Percentiles rank a stretch among this genome's conserved stretches.
Evolutionary conservation across 2,329 filamentous ascomycete species (phyloP).

Genomic region (Cladosporium sphaerospermum): DNA sequence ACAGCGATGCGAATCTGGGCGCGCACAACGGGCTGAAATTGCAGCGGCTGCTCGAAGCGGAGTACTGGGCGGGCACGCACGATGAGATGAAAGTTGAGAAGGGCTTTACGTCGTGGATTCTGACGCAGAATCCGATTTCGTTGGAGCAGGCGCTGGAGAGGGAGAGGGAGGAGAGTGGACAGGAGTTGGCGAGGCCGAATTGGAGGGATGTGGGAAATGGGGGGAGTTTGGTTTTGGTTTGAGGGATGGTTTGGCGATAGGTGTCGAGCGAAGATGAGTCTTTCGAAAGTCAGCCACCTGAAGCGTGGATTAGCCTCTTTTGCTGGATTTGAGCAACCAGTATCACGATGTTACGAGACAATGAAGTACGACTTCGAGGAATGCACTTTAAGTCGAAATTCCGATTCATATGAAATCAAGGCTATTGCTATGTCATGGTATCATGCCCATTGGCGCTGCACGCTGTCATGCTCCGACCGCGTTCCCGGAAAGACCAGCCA

Average conservation of each 20-base stretch:
- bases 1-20: conserved; percentile 56
- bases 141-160: conserved; percentile 43
- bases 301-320: too few species aligned
- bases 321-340: too few species aligned
- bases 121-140: conserved; percentile 37
- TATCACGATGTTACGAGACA: too few species aligned
- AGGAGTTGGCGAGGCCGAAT: background rate
- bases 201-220: conserved; percentile 1
- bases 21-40: conserved; percentile 55
- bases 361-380: too few species aligned
- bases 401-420: too few species aligned
- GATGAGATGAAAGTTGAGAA: conserved; percentile 57
- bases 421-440: conserved; percentile 5
- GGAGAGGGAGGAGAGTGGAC: conserved; percentile 32
- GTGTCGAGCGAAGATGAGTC: too few species aligned
- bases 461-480: too few species aligned
- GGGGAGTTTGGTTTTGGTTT: conserved; percentile 1
- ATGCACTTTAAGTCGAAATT: too few species aligned
- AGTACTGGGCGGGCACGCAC: conserved; percentile 61
- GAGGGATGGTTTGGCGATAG: background rate
- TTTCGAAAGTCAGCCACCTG: too few species aligned
- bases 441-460: background rate
- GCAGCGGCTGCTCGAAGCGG: conserved; percentile 46
- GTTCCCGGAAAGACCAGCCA: background rate
- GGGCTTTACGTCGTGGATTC: conserved; percentile 49